Evolutionary conservation across 1,284 basidiomycete genomes (phyloP), one percentile per base, ranked within the genome.

Genomic region (Volvariella surrecta): DNA sequence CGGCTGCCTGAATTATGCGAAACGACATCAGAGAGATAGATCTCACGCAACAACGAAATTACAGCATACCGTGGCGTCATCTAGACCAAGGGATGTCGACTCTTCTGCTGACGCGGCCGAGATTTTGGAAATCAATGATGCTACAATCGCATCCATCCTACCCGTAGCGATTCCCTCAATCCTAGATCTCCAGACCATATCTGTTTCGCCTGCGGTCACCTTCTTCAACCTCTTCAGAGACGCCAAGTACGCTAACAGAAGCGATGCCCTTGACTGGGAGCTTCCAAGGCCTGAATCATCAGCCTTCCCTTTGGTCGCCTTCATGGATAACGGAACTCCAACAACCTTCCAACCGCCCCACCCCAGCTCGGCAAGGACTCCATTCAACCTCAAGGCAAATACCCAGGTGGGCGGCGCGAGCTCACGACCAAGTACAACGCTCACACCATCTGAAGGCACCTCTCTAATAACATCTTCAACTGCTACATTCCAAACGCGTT

Each of bases 311-410:
- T 56, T 41, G 0, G 73, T 73, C 28, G 65, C 62, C 52, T 75
- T 76, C 18, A 77, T 52, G 17, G 86, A 55, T 13, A 69, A 59
- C 1, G 83, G 79, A 1, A 79, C 55, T 17, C 73, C 79, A 18
- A 87, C 58, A 30, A 76, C 63, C 52, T 76, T 83, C 82, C 84
- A 87, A 1, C 82, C 85, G 24, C 74, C 75, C 82, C 85, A 89
- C 1, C 66, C 68, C 7, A 80, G 56, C 40, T 82, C 78, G 1
- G 76, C 69, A 6, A 88, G 67, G 2, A 71, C 62, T 1, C 77
- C 78, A 21, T 74, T 70, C 9, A 88, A 59, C 30, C 70, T 67
- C 11, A 78, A 52, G 0, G 71, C 74, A 48, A 82, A 76, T 3
- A 35, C 34, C 34, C 34, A 35, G n/a, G 34, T n/a, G 15, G 6